Evolutionary conservation across 1,284 basidiomycete genomes (phyloP), one percentile per base, ranked within the genome.

Genomic region (Spongiforma sp.): DNA sequence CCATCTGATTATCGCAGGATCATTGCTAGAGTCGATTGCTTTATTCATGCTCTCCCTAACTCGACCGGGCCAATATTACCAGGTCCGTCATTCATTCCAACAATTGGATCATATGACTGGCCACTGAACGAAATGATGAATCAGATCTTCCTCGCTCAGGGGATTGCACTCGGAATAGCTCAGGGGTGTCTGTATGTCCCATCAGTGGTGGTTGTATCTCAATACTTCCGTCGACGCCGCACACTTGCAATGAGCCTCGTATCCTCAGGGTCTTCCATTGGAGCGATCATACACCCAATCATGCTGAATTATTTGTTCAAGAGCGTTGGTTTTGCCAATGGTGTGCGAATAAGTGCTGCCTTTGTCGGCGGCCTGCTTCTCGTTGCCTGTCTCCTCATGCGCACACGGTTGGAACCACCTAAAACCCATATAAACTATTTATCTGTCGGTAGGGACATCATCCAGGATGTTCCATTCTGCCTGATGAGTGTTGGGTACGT

Each of bases 291-390:
- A 10, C 73, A 74, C 28, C 69, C 81, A 2, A 76, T 82, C 62
- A 81, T 83, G 77, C 65, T 83, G 46, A 82, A 82, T 61, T 77
- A 81, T 56, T 61, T 78, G 26, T 73, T 83, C 28, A 70, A 73
- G 5, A 36, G 63, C 12, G 39, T 69, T 19, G 78, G 78, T 1
- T 70, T 75, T 57, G 62, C 69, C 4, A 75, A 68, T 24, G 74
- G 71, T 19, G 74, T 78, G 15, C 72, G 73, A 30, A 69, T 69
- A 54, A 79, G 77, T 34, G 74, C 77, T 15, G 76, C 69, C 1
- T 62, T 78, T 11, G 33, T 75, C 54, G 75, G 63, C 14, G 55
- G 60, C 28, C n/a, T 74, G 21, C 69, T 79, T n/a, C 11, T 76
- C 14, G 39, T 61, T 1, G 68, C 75, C n/a, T 71, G 77, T 43